These are phyloP conservation scores for Trypanosoma conorhini DNA, from an alignment of 208 protist species.

Conservation along the genomic window DNA sequence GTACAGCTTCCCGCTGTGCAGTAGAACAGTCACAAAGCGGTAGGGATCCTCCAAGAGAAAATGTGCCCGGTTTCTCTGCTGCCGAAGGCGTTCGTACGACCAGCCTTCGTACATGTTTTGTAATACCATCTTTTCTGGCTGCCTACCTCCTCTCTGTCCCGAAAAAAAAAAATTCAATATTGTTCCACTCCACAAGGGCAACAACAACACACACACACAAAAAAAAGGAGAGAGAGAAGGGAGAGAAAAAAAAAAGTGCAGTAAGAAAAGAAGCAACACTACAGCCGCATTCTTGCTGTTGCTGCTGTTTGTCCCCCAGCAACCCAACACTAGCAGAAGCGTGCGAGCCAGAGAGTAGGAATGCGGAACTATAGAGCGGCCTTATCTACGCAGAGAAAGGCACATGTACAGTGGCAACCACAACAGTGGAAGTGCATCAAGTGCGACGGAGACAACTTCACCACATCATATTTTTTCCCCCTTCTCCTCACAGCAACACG, in stretches of 20 bases:
- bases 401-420: background rate
- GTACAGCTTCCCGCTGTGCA: constrained; percentile 52
- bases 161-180: constrained; percentile 23
- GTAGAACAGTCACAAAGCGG: constrained; percentile 82
- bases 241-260: background rate
- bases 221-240: background rate
- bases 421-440: constrained; percentile 9
- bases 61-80: constrained; percentile 76
- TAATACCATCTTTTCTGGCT: constrained; percentile 2
- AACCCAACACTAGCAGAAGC: background rate
- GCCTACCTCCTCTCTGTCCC: constrained; percentile 3
- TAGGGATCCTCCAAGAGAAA: constrained; percentile 83
- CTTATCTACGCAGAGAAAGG: too few species aligned
- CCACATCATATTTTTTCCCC: constrained; percentile 1
- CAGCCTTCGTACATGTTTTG: constrained; percentile 79
- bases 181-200: background rate
- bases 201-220: background rate
- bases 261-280: too few species aligned
- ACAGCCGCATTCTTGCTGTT: background rate
- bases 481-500: background rate
- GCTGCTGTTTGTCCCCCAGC: background rate
- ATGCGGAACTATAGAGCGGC: background rate
- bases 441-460: background rate
- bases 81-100: constrained; percentile 66
- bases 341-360: background rate